Percentiles rank a stretch among this genome's conserved stretches.
These are phyloP conservation scores for Penicillium occitanis DNA, from an alignment of 2,329 filamentous ascomycete species.

Conservation along the genomic window DNA sequence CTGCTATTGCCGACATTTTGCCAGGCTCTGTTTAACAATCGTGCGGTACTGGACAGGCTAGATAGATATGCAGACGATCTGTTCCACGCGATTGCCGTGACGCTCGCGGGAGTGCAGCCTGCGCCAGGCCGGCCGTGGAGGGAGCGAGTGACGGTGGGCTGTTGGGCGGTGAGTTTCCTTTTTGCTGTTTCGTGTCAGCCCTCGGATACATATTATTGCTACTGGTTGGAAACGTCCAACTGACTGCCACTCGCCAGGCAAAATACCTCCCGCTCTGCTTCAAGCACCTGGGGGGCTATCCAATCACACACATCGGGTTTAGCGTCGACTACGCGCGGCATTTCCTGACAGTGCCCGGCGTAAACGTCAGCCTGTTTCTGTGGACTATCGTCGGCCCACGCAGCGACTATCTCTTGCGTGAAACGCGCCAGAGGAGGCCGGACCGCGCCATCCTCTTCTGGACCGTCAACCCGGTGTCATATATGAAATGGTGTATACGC, in stretches of 20 bases:
- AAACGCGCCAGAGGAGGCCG: conserved; percentile 48
- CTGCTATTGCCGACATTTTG: conserved; percentile 40
- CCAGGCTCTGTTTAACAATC: conserved; percentile 14
- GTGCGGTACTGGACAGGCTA: conserved; percentile 25
- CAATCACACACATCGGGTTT: conserved; percentile 45
- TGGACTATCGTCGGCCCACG: conserved; percentile 66
- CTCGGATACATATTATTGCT: not conserved
- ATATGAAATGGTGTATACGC: conserved; percentile 79
- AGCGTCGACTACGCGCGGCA: conserved; percentile 62
- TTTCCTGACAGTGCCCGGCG: conserved; percentile 65
- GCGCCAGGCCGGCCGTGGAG: conserved; percentile 60
- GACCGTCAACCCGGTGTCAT: conserved; percentile 78
- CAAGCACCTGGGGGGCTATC: conserved; percentile 48
- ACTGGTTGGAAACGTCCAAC: not conserved
- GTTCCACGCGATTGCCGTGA: conserved; percentile 65
- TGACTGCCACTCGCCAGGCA: conserved; percentile 3
- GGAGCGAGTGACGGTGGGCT: conserved; percentile 72
- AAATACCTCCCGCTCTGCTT: conserved; percentile 66
- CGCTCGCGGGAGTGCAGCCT: conserved; percentile 56
- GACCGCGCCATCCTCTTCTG: conserved; percentile 68
- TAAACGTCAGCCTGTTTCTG: conserved; percentile 77
- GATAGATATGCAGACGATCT: conserved; percentile 59
- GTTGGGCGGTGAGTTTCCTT: conserved; percentile 64
- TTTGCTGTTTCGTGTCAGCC: not conserved
- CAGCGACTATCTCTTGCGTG: conserved; percentile 62